Percentiles rank a stretch among this genome's conserved stretches.
These are phyloP conservation scores for Globisporangium sylvaticum DNA, from an alignment of 352 stramenopile genomes.

Conservation along the genomic window DNA sequence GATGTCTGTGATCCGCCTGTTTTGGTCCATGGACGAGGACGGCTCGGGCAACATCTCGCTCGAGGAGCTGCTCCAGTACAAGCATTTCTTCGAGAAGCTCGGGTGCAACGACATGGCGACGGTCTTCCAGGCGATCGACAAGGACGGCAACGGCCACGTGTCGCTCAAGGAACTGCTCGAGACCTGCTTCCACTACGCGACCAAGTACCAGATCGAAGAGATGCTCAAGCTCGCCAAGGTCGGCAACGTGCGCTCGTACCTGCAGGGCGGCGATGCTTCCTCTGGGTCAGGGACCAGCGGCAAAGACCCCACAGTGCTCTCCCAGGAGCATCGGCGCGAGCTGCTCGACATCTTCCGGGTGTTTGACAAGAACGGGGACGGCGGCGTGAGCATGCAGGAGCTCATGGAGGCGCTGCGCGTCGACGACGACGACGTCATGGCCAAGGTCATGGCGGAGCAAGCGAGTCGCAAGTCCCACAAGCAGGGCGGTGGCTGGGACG, in stretches of 20 bases:
- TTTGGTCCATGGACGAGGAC: conserved; percentile 72
- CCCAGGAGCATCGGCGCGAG: conserved; percentile 35
- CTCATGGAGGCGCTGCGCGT: conserved; percentile 66
- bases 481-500: background rate
- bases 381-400: conserved; percentile 64
- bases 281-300: conserved; percentile 6
- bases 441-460: conserved; percentile 33
- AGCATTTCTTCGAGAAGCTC: conserved; percentile 61
- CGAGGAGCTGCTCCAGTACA: conserved; percentile 49
- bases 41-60: conserved; percentile 53
- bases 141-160: conserved; percentile 51
- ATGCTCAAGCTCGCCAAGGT: conserved; percentile 74
- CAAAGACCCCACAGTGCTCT: conserved; percentile 9
- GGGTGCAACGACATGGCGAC: conserved; percentile 56
- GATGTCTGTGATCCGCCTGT: conserved; percentile 73
- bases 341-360: conserved; percentile 62
- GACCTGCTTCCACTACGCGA: conserved; percentile 68
- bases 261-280: conserved; percentile 21
- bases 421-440: conserved; percentile 61
- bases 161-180: conserved; percentile 55
- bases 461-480: conserved; percentile 17
- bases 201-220: conserved; percentile 47
- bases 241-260: conserved; percentile 45
- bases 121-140: conserved; percentile 71
- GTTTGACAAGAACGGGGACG: conserved; percentile 67